Evolutionary conservation across 2,329 filamentous ascomycete species (phyloP), one percentile per base, ranked within the genome.

Genomic region (Colletotrichum chlorophyti): DNA sequence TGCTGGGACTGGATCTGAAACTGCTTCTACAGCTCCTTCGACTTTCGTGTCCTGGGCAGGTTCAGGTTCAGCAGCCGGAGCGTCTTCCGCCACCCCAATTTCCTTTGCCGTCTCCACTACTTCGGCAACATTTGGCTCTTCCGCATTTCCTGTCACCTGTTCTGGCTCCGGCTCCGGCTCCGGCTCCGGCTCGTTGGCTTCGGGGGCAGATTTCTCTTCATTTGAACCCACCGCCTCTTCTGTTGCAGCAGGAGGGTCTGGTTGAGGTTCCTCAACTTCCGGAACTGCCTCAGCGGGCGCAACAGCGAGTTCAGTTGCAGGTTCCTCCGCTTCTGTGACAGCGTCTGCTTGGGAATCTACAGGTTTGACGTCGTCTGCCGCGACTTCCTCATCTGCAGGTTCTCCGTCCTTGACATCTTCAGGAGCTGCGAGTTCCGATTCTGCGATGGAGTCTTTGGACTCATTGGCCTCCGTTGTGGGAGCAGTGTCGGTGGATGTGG

Each of bases 61-160:
- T 29, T 31, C 35, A 12, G 48, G 24, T 17, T 43, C 24, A 19
- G 26, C 23, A n/a, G 38, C 17, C 26, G 35, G 31, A 6, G 17
- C 23, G 8, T 51, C 37, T 6, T 43, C 48, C 52, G 35, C 21
- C 10, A 40, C 55, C 27, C 62, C 61, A 38, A 43, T 49, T n/a
- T 48, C 40, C 7, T 43, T 43, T 17, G 26, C 52, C 31, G 38
- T 51, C 2, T 45, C 47, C 1, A 45, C 46, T 9, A 29, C 37
- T n/a, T 43, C 37, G 6, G 41, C 53, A 17, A 53, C 24, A n/a
- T 48, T 49, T 9, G 47, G 31, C 23, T 37, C 35, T 5, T 27
- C 46, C 5, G 26, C 37, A 1, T 55, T 42, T 12, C 53, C 47
- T 9, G 29, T 10, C n/a, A 32, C 48, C 23, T 48, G 26, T 24